These are phyloP conservation scores for Moesziomyces parantarcticus DNA, from an alignment of 1,284 basidiomycete genomes.

Conservation along the genomic window DNA sequence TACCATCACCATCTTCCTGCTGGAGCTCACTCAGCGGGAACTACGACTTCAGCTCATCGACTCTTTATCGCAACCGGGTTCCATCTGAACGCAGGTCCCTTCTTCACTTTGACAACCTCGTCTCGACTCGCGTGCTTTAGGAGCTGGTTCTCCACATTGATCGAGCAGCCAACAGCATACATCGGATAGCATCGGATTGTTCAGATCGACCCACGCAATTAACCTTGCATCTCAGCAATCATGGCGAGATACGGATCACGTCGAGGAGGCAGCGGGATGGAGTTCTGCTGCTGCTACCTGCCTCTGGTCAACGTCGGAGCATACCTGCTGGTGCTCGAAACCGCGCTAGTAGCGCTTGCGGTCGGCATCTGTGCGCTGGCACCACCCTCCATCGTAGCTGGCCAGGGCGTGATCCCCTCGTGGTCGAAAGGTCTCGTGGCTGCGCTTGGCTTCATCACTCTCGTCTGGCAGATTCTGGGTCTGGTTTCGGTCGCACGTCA, in stretches of 20 bases:
- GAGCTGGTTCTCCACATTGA: slow-evolving; percentile 9
- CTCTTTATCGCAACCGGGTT: too few relatives aligned
- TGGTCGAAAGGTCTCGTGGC: slow-evolving; percentile 61
- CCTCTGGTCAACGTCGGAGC: slow-evolving; percentile 66
- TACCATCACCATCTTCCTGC: too few relatives aligned
- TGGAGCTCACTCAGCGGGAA: too few relatives aligned
- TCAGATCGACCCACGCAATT: not conserved
- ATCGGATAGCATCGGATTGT: not conserved
- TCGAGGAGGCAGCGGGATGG: slow-evolving; percentile 38
- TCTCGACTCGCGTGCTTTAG: not conserved
- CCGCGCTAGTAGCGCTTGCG: slow-evolving; percentile 56
- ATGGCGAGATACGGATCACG: slow-evolving; percentile 19
- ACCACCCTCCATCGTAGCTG: slow-evolving; percentile 62
- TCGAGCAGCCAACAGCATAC: too few relatives aligned
- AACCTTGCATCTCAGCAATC: slow-evolving; percentile 1
- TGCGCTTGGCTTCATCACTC: slow-evolving; percentile 54
- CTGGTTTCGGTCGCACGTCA: slow-evolving; percentile 53
- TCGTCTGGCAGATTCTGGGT: slow-evolving; percentile 63
- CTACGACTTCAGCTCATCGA: too few relatives aligned
- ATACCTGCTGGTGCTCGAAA: slow-evolving; percentile 60
- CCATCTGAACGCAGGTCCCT: too few relatives aligned
- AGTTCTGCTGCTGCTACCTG: slow-evolving; percentile 64
- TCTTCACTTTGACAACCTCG: not conserved
- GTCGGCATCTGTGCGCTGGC: slow-evolving; percentile 58
- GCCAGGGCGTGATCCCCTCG: slow-evolving; percentile 53